Percentiles rank a stretch among this genome's conserved stretches.
These are phyloP conservation scores for Phytophthora hibernalis DNA, from an alignment of 352 stramenopile genomes.

Conservation along the genomic window DNA sequence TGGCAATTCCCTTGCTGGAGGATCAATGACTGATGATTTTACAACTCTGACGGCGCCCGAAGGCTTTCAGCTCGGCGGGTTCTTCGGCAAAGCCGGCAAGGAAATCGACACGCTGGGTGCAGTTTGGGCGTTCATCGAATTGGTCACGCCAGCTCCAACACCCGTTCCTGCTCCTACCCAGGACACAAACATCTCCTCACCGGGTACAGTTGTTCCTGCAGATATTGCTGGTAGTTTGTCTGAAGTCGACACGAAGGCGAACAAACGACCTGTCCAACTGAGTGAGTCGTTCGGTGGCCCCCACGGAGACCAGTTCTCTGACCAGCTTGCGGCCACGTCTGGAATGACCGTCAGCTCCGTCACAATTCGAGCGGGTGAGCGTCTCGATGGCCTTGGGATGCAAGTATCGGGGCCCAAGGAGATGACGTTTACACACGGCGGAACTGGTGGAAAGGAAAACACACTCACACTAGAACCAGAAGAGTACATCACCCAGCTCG, in stretches of 20 bases:
- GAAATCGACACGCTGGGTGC: conserved; percentile 32
- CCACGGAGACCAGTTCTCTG: conserved; percentile 51
- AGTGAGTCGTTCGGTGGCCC: conserved; percentile 50
- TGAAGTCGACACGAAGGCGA: conserved; percentile 17
- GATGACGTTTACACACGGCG: conserved; percentile 30
- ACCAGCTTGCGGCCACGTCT: conserved; percentile 32
- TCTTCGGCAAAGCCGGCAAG: conserved; percentile 21
- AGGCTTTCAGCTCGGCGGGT: conserved; percentile 33
- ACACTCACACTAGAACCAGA: conserved; percentile 14
- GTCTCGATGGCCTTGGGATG: conserved; percentile 27
- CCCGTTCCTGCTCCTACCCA: conserved; percentile 14
- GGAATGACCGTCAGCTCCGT: conserved; percentile 34
- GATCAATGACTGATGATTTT: conserved; percentile 24
- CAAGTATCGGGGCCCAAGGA: conserved; percentile 21
- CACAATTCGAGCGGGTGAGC: conserved; percentile 32
- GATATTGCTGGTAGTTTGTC: conserved; percentile 32
- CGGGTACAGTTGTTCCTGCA: conserved; percentile 17
- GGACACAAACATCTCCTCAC: conserved; percentile 14
- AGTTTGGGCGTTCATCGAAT: conserved; percentile 29
- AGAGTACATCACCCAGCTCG: conserved; percentile 28
- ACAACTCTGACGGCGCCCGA: conserved; percentile 25
- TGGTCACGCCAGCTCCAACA: conserved; percentile 27
- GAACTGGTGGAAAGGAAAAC: conserved; percentile 23
- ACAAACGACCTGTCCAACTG: conserved; percentile 31
- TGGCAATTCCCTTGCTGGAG: conserved; percentile 27